Evolutionary conservation across 495 filamentous ascomycete species (phyloP), one percentile per base, ranked within the genome.

Genomic region (Polyplosphaeria fusca): DNA sequence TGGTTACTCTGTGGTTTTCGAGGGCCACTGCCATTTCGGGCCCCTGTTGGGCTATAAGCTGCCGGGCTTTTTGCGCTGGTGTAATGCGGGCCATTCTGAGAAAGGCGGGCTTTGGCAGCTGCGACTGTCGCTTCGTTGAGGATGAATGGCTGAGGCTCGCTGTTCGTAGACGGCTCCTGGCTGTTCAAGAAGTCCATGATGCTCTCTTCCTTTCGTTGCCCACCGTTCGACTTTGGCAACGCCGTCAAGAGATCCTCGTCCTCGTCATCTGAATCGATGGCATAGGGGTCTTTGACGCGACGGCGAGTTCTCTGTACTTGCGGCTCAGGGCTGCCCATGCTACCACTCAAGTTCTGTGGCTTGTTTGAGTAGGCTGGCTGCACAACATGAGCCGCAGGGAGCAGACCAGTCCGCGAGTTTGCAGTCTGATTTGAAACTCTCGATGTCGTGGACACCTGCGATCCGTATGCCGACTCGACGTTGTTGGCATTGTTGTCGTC

Each of bases 161-260:
- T 75, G 16, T 76, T 71, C 57, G 73, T 71, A 14, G 78, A 72
- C 1, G 93, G 93, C 18, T 88, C 81, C n/a, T 81, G 85, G 61
- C 80, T 91, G 46, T 80, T 82, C 48, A 99, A 75, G 75, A 99
- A 99, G 62, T 99, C 94, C 27, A 89, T 81, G 43, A 96, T 68
- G 64, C 86, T 90, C 68, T 85, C 82, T 53, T 84, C 80, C n/a
- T 68, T 67, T 19, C 72, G 70, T 13, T 12, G 58, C 18, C 41
- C 26, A 11, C 30, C 20, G 3, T 7, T 18, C 20, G 42, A 45
- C 39, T 77, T 77, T 5, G 72, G 70, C 11, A 70, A 61, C 7
- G 66, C 70, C 3, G 72, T 76, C 24, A 83, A 59, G 19, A 76
- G 68, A 61, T 89, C 88, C 63, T 84, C 73, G 14, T 85, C 82